Conservation (phyloP, 352 stramenopile genomes). For the Lagenidium giganteum region DNA sequence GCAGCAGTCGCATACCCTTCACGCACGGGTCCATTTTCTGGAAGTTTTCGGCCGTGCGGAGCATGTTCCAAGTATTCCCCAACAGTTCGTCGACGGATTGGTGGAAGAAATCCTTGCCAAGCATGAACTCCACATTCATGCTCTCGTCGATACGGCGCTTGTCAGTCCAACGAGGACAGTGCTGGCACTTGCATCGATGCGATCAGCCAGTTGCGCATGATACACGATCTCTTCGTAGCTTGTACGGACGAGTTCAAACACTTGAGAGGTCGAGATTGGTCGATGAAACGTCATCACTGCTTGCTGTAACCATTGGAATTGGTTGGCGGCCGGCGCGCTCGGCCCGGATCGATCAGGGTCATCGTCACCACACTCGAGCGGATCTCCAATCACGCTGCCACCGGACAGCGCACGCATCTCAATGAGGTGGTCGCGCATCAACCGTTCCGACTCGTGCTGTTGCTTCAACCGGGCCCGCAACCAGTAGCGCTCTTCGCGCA, state of each 20-base stretch:
- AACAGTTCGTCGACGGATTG: conserved; percentile 20
- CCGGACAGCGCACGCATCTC: conserved; percentile 12
- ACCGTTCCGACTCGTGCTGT: no score
- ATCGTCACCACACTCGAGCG: no score
- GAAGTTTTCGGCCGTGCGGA: conserved; percentile 18
- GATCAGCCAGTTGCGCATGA: conserved; percentile 18
- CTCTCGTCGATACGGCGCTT: conserved; percentile 29
- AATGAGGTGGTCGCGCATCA: no score
- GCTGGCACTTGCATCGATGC: conserved; percentile 9
- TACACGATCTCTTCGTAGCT: conserved; percentile 19
- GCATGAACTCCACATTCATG: conserved; percentile 37
- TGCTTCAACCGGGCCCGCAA: neutral
- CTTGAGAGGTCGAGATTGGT: neutral
- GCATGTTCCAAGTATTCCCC: conserved; percentile 28
- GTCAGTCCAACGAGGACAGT: conserved; percentile 36
- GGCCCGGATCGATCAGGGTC: conserved; percentile 7
- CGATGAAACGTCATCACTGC: conserved; percentile 2
- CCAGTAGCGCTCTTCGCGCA: neutral
- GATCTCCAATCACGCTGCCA: no score
- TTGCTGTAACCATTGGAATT: neutral
- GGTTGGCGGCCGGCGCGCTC: neutral
- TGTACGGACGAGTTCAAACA: conserved; percentile 13
- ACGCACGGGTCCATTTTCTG: conserved; percentile 27
- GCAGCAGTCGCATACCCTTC: conserved; percentile 33
- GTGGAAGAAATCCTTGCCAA: conserved; percentile 36